Base-by-base conservation (phyloP, 805 yeast genomes). In the Diddensiella santjacobensis region DNA sequence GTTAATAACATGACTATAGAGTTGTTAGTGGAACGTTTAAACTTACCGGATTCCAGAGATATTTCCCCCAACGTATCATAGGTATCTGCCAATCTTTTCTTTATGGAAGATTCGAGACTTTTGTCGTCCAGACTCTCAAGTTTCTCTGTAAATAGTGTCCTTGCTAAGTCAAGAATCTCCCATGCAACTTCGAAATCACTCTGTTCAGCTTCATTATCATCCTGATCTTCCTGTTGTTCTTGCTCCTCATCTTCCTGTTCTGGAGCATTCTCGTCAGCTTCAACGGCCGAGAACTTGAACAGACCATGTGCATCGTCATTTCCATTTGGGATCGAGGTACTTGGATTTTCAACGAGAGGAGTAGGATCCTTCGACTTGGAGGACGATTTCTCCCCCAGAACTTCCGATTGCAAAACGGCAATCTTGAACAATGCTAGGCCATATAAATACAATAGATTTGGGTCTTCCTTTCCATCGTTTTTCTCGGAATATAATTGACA, bases 21-120 rank as follows among this genome's bases (percentile, higher is more conserved):
- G 13, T 29, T 10, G 33, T 29, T 10, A 8, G 2, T 13, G 10
- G 42, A 19, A 10, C 13, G 10, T 29, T 6, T 23, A 19, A 20
- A 44, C 58, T 39, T 51, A 55, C 61, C 68, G 1, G 93, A 79
- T 61, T 91, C 99, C 39, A 90, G 71, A 0, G 96, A 83, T 6
- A 90, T 84, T 62, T 91, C 97, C 26, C 98, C 98, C 15, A 89
- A 71, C 8, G 90, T 66, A 59, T 85, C 90, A 62, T 81, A 84
- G 1, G 83, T 77, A 48, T 87, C 90, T 0, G 90, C 80, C 19
- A 89, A 69, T 54, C 80, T 84, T 57, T 73, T 70, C 48, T 73
- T 68, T 4, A 24, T 36, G 3, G 37, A 8, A 3, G 19, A 40
- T 4, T 24, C 5, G 2, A 18, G 15, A 5, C 48, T 44, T 58